Percentiles rank a stretch among this genome's conserved stretches.
Evolutionary conservation across 148 eudicot species (phyloP).

Genomic region (Fagopyrum tataricum): DNA sequence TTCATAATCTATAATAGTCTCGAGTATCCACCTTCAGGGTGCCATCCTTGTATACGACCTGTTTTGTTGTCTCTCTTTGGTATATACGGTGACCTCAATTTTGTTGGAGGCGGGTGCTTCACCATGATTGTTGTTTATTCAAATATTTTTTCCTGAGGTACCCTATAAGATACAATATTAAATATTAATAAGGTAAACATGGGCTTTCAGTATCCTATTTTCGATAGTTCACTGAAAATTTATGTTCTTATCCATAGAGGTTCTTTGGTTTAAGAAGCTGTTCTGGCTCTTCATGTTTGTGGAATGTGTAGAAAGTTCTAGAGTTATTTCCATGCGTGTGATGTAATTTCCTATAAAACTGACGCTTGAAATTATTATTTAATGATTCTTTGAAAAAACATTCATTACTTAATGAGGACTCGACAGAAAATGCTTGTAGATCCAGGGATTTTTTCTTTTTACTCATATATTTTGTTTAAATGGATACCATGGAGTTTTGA

Average conservation of each 20-base stretch:
- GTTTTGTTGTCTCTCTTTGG: neutral
- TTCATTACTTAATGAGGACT: neutral
- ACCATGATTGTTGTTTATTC: neutral
- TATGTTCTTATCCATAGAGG: neutral
- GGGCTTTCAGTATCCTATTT: neutral
- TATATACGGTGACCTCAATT: neutral
- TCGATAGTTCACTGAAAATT: neutral
- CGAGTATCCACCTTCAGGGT: no score
- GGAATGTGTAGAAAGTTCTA: neutral
- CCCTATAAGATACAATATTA: neutral
- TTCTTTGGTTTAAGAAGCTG: neutral
- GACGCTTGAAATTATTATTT: neutral
- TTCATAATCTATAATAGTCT: neutral
- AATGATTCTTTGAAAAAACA: neutral
- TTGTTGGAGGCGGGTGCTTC: neutral
- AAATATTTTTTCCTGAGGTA: neutral
- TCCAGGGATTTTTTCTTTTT: neutral
- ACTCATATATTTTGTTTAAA: neutral
- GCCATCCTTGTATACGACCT: neutral
- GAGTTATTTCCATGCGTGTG: neutral
- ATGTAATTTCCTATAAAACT: neutral
- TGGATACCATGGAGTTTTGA: no score
- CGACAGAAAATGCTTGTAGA: neutral
- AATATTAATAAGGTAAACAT: neutral
- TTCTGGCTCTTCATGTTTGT: neutral